Evolutionary conservation across 345 rosid genomes (phyloP), one percentile per base, ranked within the genome.

Genomic region (Eutrema yunnanense): DNA sequence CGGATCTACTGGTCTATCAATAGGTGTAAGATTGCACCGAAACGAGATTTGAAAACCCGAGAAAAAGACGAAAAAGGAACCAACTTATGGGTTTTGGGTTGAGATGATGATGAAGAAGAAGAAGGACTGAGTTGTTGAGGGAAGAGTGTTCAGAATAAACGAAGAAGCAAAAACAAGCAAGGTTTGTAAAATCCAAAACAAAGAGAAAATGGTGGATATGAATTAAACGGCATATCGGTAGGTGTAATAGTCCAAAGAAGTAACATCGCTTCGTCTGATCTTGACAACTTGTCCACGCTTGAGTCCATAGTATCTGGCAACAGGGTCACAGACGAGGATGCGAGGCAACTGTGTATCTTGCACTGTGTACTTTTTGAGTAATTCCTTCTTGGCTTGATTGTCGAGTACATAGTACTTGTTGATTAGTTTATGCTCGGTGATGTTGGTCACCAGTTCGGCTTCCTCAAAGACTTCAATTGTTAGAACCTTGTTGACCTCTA

Each of bases 121-220:
- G 50, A 74, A 70, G 13, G 13, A 54, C 79, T 75, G 32, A 30
- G 32, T 30, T 30, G 4, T 30, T 30, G 32, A 30, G 32, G 32
- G 32, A 30, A 83, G 80, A 83, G 90, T 30, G 71, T 75, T 86
- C 79, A 96, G 81, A 96, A 96, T 81, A 96, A 84, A 3, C 79
- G 88, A 82, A 82, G 26, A 22, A 22, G 26, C 26, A 22, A 22
- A 16, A 38, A 69, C 58, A 53, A 61, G 58, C 50, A 43, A 49
- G 10, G 6, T 60, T 54, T 68, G 50, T 43, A 51, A 51, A 43
- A 26, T 57, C 41, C 50, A 53, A 38, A 65, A 65, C 13, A 63
- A 36, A 42, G 46, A 63, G 13, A 32, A 32, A 8, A 41, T 19
- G 7, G 11, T n/a, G 8, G 50, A 37, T n/a, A 36, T 1, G 8